phyloP scores from a whole-genome alignment of 106 monocot genomes.

The Acanthochlamys bracteata region DNA sequence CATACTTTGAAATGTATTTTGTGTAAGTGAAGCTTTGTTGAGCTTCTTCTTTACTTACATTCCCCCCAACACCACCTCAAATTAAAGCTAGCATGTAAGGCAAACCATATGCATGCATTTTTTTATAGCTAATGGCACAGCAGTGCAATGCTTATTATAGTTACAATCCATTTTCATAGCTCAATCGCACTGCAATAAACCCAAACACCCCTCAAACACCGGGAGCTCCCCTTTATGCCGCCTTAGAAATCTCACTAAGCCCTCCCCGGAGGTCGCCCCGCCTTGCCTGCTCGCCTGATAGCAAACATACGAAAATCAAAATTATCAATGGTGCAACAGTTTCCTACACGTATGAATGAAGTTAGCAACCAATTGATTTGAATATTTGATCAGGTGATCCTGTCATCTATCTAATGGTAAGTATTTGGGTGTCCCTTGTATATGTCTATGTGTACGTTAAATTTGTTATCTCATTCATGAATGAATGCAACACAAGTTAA shows the following conservation, averaged over 20 bases:
- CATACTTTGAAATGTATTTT: neutral
- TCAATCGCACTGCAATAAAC: neutral
- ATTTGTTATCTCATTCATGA: neutral
- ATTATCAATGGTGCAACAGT: neutral
- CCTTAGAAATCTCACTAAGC: neutral
- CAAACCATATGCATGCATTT: conserved; percentile 2
- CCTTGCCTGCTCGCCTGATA: conserved; percentile 7
- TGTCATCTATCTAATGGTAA: neutral
- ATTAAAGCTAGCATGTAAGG: conserved; percentile 2
- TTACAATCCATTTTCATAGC: neutral
- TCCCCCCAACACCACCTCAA: conserved; percentile 9
- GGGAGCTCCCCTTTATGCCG: neutral
- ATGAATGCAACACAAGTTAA: too few relatives aligned
- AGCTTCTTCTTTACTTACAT: neutral
- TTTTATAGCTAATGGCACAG: conserved; percentile 9
- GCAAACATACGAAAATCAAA: neutral
- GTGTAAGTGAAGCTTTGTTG: conserved; percentile 5
- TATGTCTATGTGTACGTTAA: neutral
- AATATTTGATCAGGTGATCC: conserved; percentile 6
- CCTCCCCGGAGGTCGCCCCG: conserved; percentile 3
- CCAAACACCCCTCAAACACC: neutral
- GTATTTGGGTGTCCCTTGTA: neutral
- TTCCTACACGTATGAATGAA: neutral
- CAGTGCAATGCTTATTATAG: conserved; percentile 10
- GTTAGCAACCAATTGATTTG: too few relatives aligned